Base-by-base conservation (phyloP, 768 basidiomycete genomes). In the Leccinum variicolor region DNA sequence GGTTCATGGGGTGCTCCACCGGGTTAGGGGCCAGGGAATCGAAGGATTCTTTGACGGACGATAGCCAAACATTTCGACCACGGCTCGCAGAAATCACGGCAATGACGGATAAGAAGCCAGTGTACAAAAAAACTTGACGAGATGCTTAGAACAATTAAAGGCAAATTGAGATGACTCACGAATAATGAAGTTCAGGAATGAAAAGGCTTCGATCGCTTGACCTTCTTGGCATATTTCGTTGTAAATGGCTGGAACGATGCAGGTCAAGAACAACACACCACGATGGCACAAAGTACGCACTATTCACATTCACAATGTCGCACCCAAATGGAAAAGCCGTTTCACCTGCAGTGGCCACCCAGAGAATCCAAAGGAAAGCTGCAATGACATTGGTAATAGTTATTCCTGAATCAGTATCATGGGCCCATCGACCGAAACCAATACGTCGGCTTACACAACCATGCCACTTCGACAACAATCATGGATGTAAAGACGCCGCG, bases 401-500 rank as follows among this genome's bases (percentile, higher is more conserved):
- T n/a, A n/a, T n/a, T n/a, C n/a, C n/a, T 6, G 36, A 15, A 47
- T 29, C 23, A 52, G 13, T 17, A 23, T 3, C 23, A 25, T 9
- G 41, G 3, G 41, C n/a, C n/a, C n/a, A 43, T 19, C 10, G 19
- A 43, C 19, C 11, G 11, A 2, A 19, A 43, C 11, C 19, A 19
- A 41, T 41, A 41, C 41, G 15, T 36, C 23, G 25, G 52, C 76
- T 62, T 58, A 79, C 76, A 63, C 53, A 76, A 58, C 74, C 73
- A 77, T 14, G 17, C 47, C 15, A 79, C 29, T 58, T 79, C 78
- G 7, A 75, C 65, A 23, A 68, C 57, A 15, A 78, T 66, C 69
- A 70, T 73, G 28, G 78, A 79, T 6, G 75, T 71, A 47, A 75
- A 62, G 1, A 74, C 72, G n/a, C 73, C 77, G n/a, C 64, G 67